Conservation (phyloP, 2,329 filamentous ascomycete species). For the Colletotrichum filicis region DNA sequence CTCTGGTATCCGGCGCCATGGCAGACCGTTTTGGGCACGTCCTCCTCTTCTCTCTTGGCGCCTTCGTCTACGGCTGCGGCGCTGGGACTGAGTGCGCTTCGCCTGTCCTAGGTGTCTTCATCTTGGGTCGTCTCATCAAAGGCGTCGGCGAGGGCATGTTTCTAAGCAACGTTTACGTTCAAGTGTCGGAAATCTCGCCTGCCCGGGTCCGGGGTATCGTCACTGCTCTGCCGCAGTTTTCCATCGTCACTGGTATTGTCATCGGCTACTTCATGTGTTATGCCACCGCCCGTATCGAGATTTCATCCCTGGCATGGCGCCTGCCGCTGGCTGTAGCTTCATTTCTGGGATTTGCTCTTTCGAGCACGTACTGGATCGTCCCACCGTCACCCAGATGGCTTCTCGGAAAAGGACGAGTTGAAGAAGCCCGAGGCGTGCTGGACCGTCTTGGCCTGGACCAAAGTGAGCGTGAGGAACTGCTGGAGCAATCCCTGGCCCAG, state of each 20-base stretch:
- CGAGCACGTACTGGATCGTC: conserved; percentile 45
- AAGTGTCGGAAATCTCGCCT: conserved; percentile 71
- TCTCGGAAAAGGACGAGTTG: conserved; percentile 51
- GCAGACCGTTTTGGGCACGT: conserved; percentile 64
- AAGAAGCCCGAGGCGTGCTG: conserved; percentile 54
- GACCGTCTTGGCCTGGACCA: conserved; percentile 56
- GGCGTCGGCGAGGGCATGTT: conserved; percentile 69
- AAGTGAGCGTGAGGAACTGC: conserved; percentile 53
- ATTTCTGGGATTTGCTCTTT: conserved; percentile 45
- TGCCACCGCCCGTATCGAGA: conserved; percentile 56
- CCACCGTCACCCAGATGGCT: conserved; percentile 69
- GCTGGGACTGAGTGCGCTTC: conserved; percentile 53
- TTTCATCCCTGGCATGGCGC: conserved; percentile 64
- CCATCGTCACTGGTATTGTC: conserved; percentile 62
- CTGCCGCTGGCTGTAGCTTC: conserved; percentile 59
- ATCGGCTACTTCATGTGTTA: conserved; percentile 71
- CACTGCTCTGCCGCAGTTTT: conserved; percentile 64
- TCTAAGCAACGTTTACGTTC: conserved; percentile 61
- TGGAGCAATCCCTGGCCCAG: conserved; percentile 29
- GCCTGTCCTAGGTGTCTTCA: conserved; percentile 59
- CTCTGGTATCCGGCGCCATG: conserved; percentile 67
- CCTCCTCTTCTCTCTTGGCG: conserved; percentile 62
- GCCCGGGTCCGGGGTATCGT: conserved; percentile 60
- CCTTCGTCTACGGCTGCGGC: conserved; percentile 61
- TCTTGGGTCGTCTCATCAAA: conserved; percentile 64